These are phyloP conservation scores for Malus fusca DNA, from an alignment of 306 rosid genomes.

Conservation along the genomic window DNA sequence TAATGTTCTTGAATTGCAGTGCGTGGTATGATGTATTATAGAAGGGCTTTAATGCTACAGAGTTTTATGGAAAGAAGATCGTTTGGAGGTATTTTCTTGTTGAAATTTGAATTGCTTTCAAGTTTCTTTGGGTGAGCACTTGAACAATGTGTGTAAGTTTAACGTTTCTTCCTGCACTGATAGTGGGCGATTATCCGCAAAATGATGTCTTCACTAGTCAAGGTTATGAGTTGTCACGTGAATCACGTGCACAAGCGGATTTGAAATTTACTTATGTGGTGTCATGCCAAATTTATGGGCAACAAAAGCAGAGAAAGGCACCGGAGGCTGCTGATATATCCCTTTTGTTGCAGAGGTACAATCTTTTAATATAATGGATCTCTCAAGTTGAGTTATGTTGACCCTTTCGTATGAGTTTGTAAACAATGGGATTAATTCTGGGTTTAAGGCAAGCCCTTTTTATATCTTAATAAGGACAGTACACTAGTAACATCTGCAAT, in stretches of 20 bases:
- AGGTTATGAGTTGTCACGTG: conserved; percentile 80
- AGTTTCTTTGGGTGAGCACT: neutral
- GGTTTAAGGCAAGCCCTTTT: neutral
- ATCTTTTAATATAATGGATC: neutral
- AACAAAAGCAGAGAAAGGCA: conserved; percentile 69
- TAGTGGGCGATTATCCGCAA: conserved; percentile 56
- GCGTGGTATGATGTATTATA: conserved; percentile 99
- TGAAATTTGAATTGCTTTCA: conserved; percentile 3
- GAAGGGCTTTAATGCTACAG: conserved; percentile 94
- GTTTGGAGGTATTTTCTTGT: conserved; percentile 57
- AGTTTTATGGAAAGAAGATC: conserved; percentile 76
- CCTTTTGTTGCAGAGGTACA: conserved; percentile 82
- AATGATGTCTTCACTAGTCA: conserved; percentile 45
- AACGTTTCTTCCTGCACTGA: conserved; percentile 1
- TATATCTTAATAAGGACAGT: neutral
- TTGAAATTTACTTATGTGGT: conserved; percentile 92
- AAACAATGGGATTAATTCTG: neutral
- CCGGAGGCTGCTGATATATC: conserved; percentile 91
- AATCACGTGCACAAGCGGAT: conserved; percentile 91
- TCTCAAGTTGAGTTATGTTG: neutral
- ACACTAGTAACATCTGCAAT: neutral
- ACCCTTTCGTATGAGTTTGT: neutral
- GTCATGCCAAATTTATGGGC: conserved; percentile 99
- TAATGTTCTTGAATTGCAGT: conserved; percentile 47
- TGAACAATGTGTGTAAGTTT: conserved; percentile 7